A percentile compares a stretch with the other conserved stretches of the same genome.
These are phyloP conservation scores for Xylaria sp. DNA, from an alignment of 2,329 filamentous ascomycete genomes.

Conservation along the genomic window DNA sequence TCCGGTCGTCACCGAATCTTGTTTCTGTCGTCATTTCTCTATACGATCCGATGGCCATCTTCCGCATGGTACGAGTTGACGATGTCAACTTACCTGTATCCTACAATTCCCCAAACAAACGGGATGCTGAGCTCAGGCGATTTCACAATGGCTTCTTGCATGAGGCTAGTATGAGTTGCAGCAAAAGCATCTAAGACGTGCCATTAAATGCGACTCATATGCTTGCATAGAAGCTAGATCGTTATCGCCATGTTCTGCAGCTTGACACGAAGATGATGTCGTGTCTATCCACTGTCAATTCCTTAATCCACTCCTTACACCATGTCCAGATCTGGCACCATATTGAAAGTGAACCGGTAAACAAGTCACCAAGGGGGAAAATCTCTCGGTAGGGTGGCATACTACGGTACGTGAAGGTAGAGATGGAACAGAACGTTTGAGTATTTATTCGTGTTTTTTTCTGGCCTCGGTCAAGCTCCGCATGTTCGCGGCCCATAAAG, in stretches of 20 bases:
- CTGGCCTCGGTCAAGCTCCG: neutral
- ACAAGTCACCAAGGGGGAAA: neutral
- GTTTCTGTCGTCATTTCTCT: slow-evolving; percentile 17
- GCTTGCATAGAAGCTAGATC: neutral
- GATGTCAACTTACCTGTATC: neutral
- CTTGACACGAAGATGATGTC: slow-evolving; percentile 5
- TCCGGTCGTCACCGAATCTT: neutral
- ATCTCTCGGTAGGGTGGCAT: too few relatives aligned
- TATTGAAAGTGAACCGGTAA: too few relatives aligned
- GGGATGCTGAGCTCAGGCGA: neutral
- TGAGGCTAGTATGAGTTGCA: neutral
- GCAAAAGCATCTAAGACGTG: neutral
- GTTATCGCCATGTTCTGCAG: neutral
- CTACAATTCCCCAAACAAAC: neutral
- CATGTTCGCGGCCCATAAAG: neutral
- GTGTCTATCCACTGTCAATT: neutral
- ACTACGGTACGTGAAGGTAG: too few relatives aligned
- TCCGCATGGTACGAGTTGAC: neutral
- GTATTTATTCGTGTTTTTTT: too few relatives aligned
- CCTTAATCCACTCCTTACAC: neutral
- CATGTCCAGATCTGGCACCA: neutral
- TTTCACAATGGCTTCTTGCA: neutral
- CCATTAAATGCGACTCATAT: neutral
- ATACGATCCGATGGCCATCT: neutral
- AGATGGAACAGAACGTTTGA: too few relatives aligned